Base-by-base conservation (phyloP, 1,284 basidiomycete species). In the Boletellus deceptivus region DNA sequence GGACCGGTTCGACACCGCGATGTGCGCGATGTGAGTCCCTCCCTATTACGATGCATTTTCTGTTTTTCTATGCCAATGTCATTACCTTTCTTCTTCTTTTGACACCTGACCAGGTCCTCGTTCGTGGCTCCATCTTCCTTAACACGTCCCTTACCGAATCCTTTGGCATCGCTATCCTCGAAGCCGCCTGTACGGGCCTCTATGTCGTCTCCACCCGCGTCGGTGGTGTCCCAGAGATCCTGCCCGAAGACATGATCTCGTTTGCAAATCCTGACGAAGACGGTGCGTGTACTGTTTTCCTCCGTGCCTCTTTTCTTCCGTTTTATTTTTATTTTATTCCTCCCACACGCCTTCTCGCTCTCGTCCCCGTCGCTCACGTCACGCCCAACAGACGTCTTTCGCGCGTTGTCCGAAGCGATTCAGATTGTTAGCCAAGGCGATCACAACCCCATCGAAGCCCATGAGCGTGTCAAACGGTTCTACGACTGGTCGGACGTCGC, bases 111-210 rank as follows among this genome's bases (percentile, higher is more conserved):
- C 56, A 93, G 90, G 84, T 98, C 20, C 79, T 99, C 18, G 74
- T 78, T 8, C 80, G 84, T 43, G 94, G 95, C 0, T 79, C 92
- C 9, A 95, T 99, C 56, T 98, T 92, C 71, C 79, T 99, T 72
- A 97, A 96, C 67, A 96, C 96, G 0, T 95, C 92, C 0, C 78
- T 99, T 18, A 99, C 96, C 0, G 96, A 99, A 69, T 84, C 97
- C 0, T 99, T 99, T 62, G 96, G 97, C 0, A 99, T 96, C 56
- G 89, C 90, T 8, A 93, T 97, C 58, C 80, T 99, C 43, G 97
- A 99, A 75, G 97, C 97, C 0, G 97, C 97, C 0, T 95, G 90
- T 58, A 84, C 92, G 0, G 97, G 97, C 0, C 76, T 99, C 9
- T 96, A 97, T 63, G 90, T 98, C 35, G 97, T 99, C 33, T 88